These are phyloP conservation scores for Mycotypha africana DNA, from an alignment of 371 early-diverging fungal species.

Conservation along the genomic window DNA sequence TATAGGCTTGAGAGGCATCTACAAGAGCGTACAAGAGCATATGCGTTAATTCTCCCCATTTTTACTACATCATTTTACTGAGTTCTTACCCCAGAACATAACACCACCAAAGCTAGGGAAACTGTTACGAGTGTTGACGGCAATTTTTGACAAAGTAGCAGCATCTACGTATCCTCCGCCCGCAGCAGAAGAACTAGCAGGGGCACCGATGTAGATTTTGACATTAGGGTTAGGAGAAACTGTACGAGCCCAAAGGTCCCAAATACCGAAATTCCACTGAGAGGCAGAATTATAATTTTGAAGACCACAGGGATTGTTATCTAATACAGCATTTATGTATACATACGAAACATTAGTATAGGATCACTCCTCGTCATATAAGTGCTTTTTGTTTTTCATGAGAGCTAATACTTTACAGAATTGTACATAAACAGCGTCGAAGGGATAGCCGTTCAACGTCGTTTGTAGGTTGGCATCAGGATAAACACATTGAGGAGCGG, in stretches of 20 bases:
- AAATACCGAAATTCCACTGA: conserved; percentile 47
- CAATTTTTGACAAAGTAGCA: conserved; percentile 21
- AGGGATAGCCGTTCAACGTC: conserved; percentile 45
- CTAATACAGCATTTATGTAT: conserved; percentile 6
- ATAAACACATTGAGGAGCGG: conserved; percentile 73
- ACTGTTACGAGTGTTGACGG: conserved; percentile 15
- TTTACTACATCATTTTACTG: too few relatives aligned
- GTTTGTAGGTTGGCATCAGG: conserved; percentile 58
- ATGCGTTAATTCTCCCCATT: too few relatives aligned
- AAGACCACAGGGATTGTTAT: conserved; percentile 70
- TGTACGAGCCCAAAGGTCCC: conserved; percentile 63
- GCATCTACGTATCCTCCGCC: conserved; percentile 47
- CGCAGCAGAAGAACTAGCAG: conserved; percentile 53
- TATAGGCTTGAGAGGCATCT: conserved; percentile 45
- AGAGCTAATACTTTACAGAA: conserved; percentile 62
- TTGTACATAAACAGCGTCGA: conserved; percentile 70
- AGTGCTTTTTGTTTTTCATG: too few relatives aligned
- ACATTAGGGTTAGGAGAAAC: conserved; percentile 52
- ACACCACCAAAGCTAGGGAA: conserved; percentile 58
- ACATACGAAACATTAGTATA: too few relatives aligned
- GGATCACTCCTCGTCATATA: too few relatives aligned
- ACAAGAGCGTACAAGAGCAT: background rate
- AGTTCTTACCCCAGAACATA: conserved; percentile 55
- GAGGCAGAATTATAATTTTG: conserved; percentile 40
- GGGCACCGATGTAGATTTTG: conserved; percentile 57